Evolutionary conservation across 2,329 filamentous ascomycete genomes (phyloP).

Genomic region (Talaromyces rugulosus): DNA sequence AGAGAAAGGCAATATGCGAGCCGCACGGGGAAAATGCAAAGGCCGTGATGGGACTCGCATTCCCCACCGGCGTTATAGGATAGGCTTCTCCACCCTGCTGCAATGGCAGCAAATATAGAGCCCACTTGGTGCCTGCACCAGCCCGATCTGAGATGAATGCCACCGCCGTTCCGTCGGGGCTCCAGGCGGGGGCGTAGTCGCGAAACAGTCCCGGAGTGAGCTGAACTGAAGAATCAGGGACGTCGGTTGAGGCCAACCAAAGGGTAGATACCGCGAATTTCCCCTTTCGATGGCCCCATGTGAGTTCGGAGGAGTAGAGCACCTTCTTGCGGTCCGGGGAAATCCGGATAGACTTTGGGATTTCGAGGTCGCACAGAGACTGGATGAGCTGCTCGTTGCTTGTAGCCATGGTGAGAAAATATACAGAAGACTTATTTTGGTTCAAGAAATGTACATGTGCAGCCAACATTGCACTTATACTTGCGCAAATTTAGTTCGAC

Average conservation of each 20-base stretch:
- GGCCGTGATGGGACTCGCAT: conserved; percentile 5
- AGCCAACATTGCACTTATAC: not conserved
- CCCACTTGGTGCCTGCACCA: conserved; percentile 9
- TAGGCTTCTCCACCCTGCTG: conserved; percentile 5
- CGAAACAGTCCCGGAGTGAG: conserved; percentile 14
- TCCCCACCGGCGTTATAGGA: conserved; percentile 9
- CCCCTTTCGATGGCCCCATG: conserved; percentile 4
- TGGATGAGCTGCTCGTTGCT: conserved; percentile 1
- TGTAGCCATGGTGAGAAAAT: not conserved
- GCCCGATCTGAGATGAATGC: conserved; percentile 15
- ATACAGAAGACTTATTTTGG: not conserved
- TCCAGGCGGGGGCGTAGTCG: conserved; percentile 14
- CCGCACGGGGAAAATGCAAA: conserved; percentile 11
- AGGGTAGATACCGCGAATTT: conserved; percentile 3
- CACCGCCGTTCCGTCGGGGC: conserved; percentile 14
- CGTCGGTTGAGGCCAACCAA: conserved; percentile 13
- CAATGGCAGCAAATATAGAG: conserved; percentile 9
- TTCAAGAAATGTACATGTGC: not conserved
- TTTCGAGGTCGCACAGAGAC: conserved; percentile 3
- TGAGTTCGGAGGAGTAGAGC: conserved; percentile 3
- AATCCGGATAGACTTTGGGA: conserved; percentile 1
- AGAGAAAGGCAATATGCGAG: conserved; percentile 10
- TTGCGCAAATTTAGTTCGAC: not conserved
- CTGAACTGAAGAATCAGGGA: conserved; percentile 8
- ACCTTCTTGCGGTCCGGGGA: conserved; percentile 2